These are phyloP conservation scores for Tagetes erecta DNA, from an alignment of 129 eudicot species.

Conservation along the genomic window DNA sequence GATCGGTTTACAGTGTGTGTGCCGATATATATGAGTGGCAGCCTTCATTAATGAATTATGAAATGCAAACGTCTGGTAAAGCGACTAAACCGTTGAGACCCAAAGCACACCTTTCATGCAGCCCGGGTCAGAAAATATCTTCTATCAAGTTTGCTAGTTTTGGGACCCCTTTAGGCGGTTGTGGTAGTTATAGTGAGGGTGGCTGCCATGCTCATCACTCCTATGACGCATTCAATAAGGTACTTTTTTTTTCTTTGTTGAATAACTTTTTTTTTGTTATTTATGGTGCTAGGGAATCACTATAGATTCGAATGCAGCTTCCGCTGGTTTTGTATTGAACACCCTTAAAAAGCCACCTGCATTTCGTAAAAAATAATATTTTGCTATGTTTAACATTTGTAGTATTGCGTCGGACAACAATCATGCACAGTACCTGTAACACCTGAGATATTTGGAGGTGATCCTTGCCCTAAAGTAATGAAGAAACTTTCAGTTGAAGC, in stretches of 20 bases:
- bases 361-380: neutral
- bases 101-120: slow-evolving; percentile 90
- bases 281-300: too few relatives aligned
- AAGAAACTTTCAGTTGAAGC: slow-evolving; percentile 95
- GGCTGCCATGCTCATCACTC: slow-evolving; percentile 90
- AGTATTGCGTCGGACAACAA: slow-evolving; percentile 79
- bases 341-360: too few relatives aligned
- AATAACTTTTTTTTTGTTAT: too few relatives aligned
- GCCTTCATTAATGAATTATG: slow-evolving; percentile 74
- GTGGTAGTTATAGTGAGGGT: slow-evolving; percentile 87
- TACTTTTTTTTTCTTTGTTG: slow-evolving; percentile 15
- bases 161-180: slow-evolving; percentile 88
- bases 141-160: slow-evolving; percentile 98
- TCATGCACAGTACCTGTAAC: slow-evolving; percentile 85
- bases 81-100: slow-evolving; percentile 79
- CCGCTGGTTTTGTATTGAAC: too few relatives aligned
- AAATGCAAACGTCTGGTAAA: slow-evolving; percentile 75
- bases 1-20: slow-evolving; percentile 78
- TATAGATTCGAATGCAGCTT: too few relatives aligned
- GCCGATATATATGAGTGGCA: slow-evolving; percentile 96
- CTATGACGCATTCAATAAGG: slow-evolving; percentile 87
- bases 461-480: slow-evolving; percentile 93
- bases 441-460: slow-evolving; percentile 90
- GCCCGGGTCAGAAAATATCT: slow-evolving; percentile 82
- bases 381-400: slow-evolving; percentile 27